Conservation (phyloP, 2,329 filamentous ascomycete species). For the Elsinoe batatas region DNA sequence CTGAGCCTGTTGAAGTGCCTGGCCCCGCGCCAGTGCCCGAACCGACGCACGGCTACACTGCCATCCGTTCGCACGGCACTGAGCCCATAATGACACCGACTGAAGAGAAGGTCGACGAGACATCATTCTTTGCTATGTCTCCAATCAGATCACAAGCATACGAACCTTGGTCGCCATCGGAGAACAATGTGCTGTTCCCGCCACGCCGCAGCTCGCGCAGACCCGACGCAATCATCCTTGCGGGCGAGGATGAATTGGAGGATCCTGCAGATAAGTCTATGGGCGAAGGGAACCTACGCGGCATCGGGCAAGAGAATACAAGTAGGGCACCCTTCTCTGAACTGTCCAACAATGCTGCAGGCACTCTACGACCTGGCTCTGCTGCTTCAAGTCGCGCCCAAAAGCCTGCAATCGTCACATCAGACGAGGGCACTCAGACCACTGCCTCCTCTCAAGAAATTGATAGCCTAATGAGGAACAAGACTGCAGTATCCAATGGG, state of each 20-base stretch:
- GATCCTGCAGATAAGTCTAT: conserved; percentile 11
- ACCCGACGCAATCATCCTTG: neutral
- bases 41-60: conserved; percentile 15
- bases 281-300: conserved; percentile 15
- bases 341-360: conserved; percentile 16
- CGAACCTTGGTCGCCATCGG: conserved; percentile 16
- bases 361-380: conserved; percentile 5
- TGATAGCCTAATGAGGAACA: conserved; percentile 60
- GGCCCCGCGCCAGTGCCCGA: conserved; percentile 13
- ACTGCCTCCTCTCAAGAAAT: conserved; percentile 72
- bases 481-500: conserved; percentile 23
- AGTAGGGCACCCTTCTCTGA: conserved; percentile 15
- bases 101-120: conserved; percentile 5
- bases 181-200: conserved; percentile 10
- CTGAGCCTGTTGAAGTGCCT: conserved; percentile 20
- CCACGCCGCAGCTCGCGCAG: conserved; percentile 9
- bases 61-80: conserved; percentile 13
- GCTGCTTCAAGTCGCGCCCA: neutral
- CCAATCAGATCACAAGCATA: conserved; percentile 19
- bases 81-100: conserved; percentile 10
- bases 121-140: conserved; percentile 6
- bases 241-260: neutral
- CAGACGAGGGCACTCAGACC: conserved; percentile 72
- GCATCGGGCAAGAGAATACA: neutral
- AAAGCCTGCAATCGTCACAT: neutral